Evolutionary conservation across 495 filamentous ascomycete genomes (phyloP), one percentile per base, ranked within the genome.

Genomic region (Xylaria telfairii): DNA sequence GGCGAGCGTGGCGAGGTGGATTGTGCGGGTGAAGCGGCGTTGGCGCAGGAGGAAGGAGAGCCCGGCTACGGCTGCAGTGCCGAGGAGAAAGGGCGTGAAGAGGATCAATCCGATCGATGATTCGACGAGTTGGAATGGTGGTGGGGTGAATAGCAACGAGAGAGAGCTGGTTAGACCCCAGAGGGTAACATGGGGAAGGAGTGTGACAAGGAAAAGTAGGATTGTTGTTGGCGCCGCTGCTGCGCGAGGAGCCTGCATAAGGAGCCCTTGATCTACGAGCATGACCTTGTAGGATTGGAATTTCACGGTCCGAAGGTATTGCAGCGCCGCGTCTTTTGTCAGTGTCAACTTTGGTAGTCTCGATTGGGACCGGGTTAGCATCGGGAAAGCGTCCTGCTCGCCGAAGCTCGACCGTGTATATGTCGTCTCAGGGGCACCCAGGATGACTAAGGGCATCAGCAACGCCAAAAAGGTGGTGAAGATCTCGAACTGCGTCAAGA

Each of bases 381-480:
- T 74, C 8, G 83, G 77, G 41, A 47, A 68, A 15, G 21, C 5
- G 0, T 77, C 75, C 28, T 75, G 74, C 13, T 71, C 73, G 15
- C 77, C 59, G n/a, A 76, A 70, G 37, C 72, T 65, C 59, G 62
- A 76, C 2, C 84, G 82, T 68, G 83, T 73, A 66, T 85, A 88
- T 0, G 78, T 71, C 5, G 84, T 87, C 73, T 88, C 86, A n/a
- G 86, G 86, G 0, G 75, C 73, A n/a, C 77, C 80, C 21, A 87
- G 73, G n/a, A 80, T 67, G 34, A 86, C 64, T 24, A 85, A 76
- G 1, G 85, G 73, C 8, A 87, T 76, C 6, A 83, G 79, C 30
- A 86, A 51, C 10, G 80, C 77, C 64, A 85, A 76, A 63, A 87
- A 82, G 59, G 78, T 73, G 74, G 80, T 84, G 64, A 88, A 76